Conservation (phyloP, 768 basidiomycete genomes). For the Tricholoma matsutake region DNA sequence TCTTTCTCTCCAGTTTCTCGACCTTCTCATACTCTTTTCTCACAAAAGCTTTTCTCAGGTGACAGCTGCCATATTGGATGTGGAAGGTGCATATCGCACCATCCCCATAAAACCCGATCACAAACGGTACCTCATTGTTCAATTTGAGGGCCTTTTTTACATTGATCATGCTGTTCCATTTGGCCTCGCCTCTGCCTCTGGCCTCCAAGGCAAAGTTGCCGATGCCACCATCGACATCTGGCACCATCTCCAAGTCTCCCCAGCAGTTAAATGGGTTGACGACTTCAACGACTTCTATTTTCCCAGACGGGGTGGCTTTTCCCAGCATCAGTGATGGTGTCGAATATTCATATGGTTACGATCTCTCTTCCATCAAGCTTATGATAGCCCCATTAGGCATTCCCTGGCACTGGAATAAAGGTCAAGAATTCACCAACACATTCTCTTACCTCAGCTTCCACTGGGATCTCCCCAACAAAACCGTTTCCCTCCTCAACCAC, state of each 20-base stretch:
- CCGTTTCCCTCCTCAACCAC: too few species aligned
- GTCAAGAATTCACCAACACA: slow-evolving; percentile 12
- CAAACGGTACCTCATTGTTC: slow-evolving; percentile 17
- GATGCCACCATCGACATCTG: too few species aligned
- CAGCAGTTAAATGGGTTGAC: slow-evolving; percentile 24
- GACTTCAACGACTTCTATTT: slow-evolving; percentile 24
- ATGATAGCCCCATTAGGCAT: slow-evolving; percentile 13
- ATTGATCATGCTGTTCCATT: slow-evolving; percentile 9
- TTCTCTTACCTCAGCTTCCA: slow-evolving; percentile 27
- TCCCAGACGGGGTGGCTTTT: slow-evolving; percentile 7
- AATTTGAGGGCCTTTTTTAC: slow-evolving; percentile 16
- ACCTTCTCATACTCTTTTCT: not conserved
- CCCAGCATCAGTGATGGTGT: too few species aligned
- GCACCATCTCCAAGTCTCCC: slow-evolving; percentile 10
- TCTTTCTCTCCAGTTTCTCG: not conserved
- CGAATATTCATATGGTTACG: too few species aligned
- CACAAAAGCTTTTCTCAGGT: slow-evolving; percentile 11
- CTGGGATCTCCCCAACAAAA: too few species aligned
- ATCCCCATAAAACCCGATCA: slow-evolving; percentile 25
- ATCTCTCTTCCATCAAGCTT: not conserved
- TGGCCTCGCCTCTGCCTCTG: too few species aligned
- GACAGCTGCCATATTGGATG: slow-evolving; percentile 9
- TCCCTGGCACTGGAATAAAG: too few species aligned
- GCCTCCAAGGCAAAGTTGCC: too few species aligned
- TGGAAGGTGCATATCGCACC: slow-evolving; percentile 24